Evolutionary conservation across 2,329 filamentous ascomycete species (phyloP).

Genomic region (Aspergillus jensenii): DNA sequence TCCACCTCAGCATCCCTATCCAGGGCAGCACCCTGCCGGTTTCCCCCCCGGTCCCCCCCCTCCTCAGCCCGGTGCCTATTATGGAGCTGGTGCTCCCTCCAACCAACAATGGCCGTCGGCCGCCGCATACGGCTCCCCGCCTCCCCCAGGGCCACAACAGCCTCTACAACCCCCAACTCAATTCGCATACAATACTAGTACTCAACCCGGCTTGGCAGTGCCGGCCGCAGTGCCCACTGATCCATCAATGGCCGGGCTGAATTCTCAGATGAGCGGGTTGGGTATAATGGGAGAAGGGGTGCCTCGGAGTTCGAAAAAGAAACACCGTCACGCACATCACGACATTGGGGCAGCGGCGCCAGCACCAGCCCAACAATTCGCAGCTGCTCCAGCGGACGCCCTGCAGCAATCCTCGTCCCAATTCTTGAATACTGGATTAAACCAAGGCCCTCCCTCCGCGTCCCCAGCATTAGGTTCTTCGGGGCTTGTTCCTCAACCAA

Average conservation of each 20-base stretch:
- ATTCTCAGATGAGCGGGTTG: conserved; percentile 75
- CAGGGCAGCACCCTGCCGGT: conserved; percentile 49
- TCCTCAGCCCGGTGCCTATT: conserved; percentile 38
- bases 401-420: conserved; percentile 57
- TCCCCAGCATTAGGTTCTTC: conserved; percentile 28
- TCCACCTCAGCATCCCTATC: conserved; percentile 50
- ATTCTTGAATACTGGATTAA: conserved; percentile 59
- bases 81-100: conserved; percentile 33
- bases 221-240: conserved; percentile 18
- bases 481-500: conserved; percentile 29
- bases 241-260: conserved; percentile 41
- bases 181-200: conserved; percentile 27
- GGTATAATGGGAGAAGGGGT: conserved; percentile 57
- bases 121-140: conserved; percentile 25
- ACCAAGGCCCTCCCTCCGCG: conserved; percentile 33
- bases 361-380: conserved; percentile 59
- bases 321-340: conserved; percentile 91
- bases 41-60: conserved; percentile 36
- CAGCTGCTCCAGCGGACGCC: conserved; percentile 44
- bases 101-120: conserved; percentile 33
- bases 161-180: conserved; percentile 27
- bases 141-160: conserved; percentile 15
- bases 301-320: conserved; percentile 69
- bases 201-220: conserved; percentile 24
- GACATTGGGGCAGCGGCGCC: conserved; percentile 64